Base-by-base conservation (phyloP, 805 yeast genomes). In the Clavispora santaluciae region DNA sequence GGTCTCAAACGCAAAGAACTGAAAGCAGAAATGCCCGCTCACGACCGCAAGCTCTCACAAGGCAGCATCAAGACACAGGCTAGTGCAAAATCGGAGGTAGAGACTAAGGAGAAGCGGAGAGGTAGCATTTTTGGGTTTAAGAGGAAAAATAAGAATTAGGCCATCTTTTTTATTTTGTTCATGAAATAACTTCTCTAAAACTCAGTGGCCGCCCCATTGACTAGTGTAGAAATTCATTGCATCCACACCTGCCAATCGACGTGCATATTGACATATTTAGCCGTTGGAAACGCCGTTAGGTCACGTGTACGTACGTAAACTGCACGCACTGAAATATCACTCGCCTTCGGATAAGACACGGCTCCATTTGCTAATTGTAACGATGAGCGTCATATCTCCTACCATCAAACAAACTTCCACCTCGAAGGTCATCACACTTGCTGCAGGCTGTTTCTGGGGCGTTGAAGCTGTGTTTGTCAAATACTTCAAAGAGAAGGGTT, bases 391-490 rank as follows among this genome's bases (percentile, higher is more conserved):
- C n/a, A 28, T 63, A 12, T 69, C 73, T 2, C 66, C 70, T 3
- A 58, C 67, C 1, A 43, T 68, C 21, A 56, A 52, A 28, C 58
- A 62, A n/a, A 60, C 71, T 1, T 20, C 64, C 1, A 58, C 68
- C 5, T 54, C 72, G 33, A 56, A 61, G 41, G 45, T 67, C 17
- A 48, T 70, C 37, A 70, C 75, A 1, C 53, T 74, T 23, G 78
- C 80, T 4, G 80, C 78, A 0, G 82, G 81, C 3, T 86, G 95
- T 56, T 86, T 84, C 66, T 86, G 95, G 95, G 95, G 95, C 15
- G 88, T 84, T 11, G 97, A 91, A 54, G 85, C 83, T 50, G 79
- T 90, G 20, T 89, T 77, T 67, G 68, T 83, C 48, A 86, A 85
- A 59, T 74, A 85, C 49, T 85, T 78, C 55, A 75, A 70, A 13